Evolutionary conservation across 1,284 basidiomycete species (phyloP).

Genomic region (Fistulina hepatica): DNA sequence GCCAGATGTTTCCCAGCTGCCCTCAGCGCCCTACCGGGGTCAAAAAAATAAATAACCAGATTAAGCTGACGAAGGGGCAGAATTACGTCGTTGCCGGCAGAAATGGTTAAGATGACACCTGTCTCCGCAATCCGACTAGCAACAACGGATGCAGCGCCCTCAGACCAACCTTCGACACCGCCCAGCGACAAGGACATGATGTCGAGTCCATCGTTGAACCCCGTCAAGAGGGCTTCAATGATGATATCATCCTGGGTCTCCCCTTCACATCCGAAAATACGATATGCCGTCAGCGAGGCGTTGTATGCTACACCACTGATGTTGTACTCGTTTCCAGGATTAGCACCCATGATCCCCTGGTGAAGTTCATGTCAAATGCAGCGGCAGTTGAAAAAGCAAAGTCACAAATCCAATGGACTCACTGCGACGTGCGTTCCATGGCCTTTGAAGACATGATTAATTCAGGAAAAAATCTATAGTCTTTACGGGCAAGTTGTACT

Average conservation of each 20-base stretch:
- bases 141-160: constrained; percentile 31
- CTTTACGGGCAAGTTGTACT: no score
- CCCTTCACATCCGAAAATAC: constrained; percentile 31
- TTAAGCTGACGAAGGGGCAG: background rate
- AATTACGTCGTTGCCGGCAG: constrained; percentile 25
- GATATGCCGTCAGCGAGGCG: constrained; percentile 26
- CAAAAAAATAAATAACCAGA: background rate
- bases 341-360: constrained; percentile 41
- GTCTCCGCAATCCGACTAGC: constrained; percentile 32
- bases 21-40: constrained; percentile 19
- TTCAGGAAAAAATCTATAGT: no score
- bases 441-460: background rate
- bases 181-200: constrained; percentile 46
- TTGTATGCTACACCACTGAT: constrained; percentile 32
- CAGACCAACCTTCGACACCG: constrained; percentile 39
- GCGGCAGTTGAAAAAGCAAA: background rate
- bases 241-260: constrained; percentile 27
- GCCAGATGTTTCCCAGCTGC: constrained; percentile 29
- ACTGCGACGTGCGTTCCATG: constrained; percentile 41
- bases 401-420: constrained; percentile 4
- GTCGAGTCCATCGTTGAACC: constrained; percentile 32
- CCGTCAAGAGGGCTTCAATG: constrained; percentile 29
- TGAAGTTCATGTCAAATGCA: background rate
- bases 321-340: constrained; percentile 36
- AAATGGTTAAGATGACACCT: constrained; percentile 38